phyloP scores from a whole-genome alignment of 768 basidiomycete species.

The Psilocybe subaeruginosa region DNA sequence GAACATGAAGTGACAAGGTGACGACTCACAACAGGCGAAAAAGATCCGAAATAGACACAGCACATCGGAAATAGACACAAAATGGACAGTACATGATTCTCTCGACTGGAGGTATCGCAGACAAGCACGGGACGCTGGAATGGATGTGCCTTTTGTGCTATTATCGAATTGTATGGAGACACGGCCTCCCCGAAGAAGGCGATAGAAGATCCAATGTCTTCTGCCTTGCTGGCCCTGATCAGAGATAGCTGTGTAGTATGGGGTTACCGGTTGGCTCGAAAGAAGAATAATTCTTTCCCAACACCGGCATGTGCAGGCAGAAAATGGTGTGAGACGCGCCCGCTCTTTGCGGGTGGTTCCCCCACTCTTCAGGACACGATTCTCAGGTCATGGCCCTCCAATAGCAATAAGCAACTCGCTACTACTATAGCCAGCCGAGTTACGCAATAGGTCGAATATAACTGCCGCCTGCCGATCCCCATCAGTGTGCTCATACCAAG shows the following conservation, averaged over 20 bases:
- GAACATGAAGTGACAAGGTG: neutral
- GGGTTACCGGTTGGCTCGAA: neutral
- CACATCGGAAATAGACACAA: constrained; percentile 2
- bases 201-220: too few species aligned
- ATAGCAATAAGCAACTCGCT: neutral
- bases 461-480: constrained; percentile 9
- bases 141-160: too few species aligned
- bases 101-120: neutral
- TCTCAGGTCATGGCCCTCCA: constrained; percentile 9
- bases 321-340: constrained; percentile 17
- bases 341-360: constrained; percentile 11
- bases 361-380: neutral
- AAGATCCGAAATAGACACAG: constrained; percentile 9
- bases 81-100: neutral
- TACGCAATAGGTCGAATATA: constrained; percentile 3
- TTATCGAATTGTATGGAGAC: too few species aligned
- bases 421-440: constrained; percentile 5
- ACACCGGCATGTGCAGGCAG: constrained; percentile 12
- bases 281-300: neutral
- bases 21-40: constrained; percentile 2
- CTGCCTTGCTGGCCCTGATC: too few species aligned
- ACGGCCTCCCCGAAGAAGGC: too few species aligned
- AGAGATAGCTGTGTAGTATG: neutral
- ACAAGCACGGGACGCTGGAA: too few species aligned
- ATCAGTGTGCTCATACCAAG: constrained; percentile 5